Conservation (phyloP, 2,329 filamentous ascomycete genomes). For the Harringtonia lauricola region DNA sequence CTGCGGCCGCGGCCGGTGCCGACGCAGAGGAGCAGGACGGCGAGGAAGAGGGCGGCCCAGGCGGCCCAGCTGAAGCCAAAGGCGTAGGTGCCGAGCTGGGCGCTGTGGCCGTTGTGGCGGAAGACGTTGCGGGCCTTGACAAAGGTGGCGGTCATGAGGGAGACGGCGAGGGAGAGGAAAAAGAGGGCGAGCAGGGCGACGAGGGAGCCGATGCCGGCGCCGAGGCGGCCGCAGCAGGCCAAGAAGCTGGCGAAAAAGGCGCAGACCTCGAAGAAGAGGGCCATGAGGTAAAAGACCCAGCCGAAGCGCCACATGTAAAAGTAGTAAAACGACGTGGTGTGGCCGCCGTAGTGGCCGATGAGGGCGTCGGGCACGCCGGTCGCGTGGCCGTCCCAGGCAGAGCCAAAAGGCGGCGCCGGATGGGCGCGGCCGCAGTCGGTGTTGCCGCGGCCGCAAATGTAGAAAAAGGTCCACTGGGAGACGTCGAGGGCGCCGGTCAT, state of each 20-base stretch:
- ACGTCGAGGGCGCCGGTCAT: slow-evolving; percentile 56
- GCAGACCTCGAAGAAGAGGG: slow-evolving; percentile 63
- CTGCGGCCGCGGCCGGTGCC: too few species aligned
- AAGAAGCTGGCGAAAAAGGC: slow-evolving; percentile 59
- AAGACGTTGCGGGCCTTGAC: too few species aligned
- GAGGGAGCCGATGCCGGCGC: slow-evolving; percentile 53
- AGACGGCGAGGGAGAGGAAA: slow-evolving; percentile 55
- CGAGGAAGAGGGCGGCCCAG: too few species aligned
- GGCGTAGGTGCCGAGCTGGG: too few species aligned
- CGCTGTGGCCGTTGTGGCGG: too few species aligned
- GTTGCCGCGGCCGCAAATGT: slow-evolving; percentile 58
- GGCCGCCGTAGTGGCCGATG: slow-evolving; percentile 39
- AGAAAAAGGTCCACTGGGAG: slow-evolving; percentile 87
- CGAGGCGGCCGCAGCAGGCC: slow-evolving; percentile 60
- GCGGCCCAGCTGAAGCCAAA: too few species aligned
- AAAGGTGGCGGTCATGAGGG: slow-evolving; percentile 50
- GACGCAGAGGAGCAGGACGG: too few species aligned
- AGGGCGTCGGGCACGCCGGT: slow-evolving; percentile 30
- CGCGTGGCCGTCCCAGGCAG: slow-evolving; percentile 48
- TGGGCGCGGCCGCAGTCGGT: slow-evolving; percentile 52
- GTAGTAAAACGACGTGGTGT: slow-evolving; percentile 49
- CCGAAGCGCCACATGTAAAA: slow-evolving; percentile 85
- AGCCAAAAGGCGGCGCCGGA: slow-evolving; percentile 59
- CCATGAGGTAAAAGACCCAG: slow-evolving; percentile 83
- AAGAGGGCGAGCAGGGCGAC: slow-evolving; percentile 50